These are phyloP conservation scores for Colletotrichum endophyticum DNA, from an alignment of 2,329 filamentous ascomycete species.

Conservation along the genomic window DNA sequence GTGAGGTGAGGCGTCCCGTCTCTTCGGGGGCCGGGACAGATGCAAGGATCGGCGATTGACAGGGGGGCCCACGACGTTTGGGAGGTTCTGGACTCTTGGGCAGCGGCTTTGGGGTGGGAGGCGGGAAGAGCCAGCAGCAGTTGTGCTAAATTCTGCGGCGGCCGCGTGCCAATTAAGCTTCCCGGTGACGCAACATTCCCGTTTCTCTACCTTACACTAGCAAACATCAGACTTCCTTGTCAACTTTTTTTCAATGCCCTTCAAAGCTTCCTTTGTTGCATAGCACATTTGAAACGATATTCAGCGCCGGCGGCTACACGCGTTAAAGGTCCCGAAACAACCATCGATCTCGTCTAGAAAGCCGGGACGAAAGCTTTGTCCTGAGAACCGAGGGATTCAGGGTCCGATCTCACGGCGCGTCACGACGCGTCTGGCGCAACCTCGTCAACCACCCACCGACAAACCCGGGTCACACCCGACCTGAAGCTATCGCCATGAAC, in stretches of 20 bases:
- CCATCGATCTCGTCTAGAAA: not conserved
- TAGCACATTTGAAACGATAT: not conserved
- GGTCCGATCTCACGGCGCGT: not conserved
- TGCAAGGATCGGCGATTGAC: constrained; percentile 16
- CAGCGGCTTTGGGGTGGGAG: not conserved
- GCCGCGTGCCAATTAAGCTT: constrained; percentile 12
- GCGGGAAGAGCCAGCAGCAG: not conserved
- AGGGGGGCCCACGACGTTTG: not conserved
- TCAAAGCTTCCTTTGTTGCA: not conserved
- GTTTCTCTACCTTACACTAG: not conserved
- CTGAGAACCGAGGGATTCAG: not conserved
- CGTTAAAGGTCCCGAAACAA: not conserved
- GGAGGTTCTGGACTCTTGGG: not conserved
- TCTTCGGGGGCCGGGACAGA: constrained; percentile 13
- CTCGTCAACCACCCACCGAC: not conserved
- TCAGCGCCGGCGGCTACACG: not conserved
- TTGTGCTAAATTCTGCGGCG: not conserved
- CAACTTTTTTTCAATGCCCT: not conserved
- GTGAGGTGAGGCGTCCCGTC: not conserved
- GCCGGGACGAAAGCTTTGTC: not conserved
- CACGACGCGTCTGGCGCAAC: constrained; percentile 8
- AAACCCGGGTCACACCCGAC: not conserved
- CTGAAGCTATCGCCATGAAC: constrained; percentile 62
- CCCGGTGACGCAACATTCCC: constrained; percentile 18
- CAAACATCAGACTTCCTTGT: not conserved